phyloP scores from a whole-genome alignment of 2,329 filamentous ascomycete genomes.

The Botrytis porri region DNA sequence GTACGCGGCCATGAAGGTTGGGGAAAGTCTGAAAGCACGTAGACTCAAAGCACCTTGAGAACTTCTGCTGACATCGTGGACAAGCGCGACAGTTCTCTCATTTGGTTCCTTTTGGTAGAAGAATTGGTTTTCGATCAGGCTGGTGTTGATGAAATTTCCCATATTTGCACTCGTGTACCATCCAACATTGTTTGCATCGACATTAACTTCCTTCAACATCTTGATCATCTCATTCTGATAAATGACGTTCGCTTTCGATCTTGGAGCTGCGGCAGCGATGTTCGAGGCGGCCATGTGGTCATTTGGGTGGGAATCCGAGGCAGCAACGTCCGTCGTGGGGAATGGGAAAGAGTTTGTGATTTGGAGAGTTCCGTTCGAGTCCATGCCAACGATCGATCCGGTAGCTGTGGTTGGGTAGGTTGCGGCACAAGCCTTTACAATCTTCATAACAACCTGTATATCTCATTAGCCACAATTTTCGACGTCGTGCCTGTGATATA shows the following conservation, averaged over 20 bases:
- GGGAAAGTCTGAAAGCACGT: slow-evolving; percentile 86
- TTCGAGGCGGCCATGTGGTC: slow-evolving; percentile 62
- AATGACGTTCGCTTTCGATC: slow-evolving; percentile 80
- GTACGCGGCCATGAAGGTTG: slow-evolving; percentile 82
- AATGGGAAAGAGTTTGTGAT: slow-evolving; percentile 96
- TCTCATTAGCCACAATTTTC: slow-evolving; percentile 31
- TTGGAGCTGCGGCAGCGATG: slow-evolving; percentile 80
- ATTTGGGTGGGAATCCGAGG: slow-evolving; percentile 69
- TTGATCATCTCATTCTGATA: slow-evolving; percentile 98
- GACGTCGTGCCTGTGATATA: slow-evolving; percentile 37
- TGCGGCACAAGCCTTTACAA: slow-evolving; percentile 90
- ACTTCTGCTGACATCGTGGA: slow-evolving; percentile 94
- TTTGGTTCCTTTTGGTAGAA: slow-evolving; percentile 94
- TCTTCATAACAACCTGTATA: slow-evolving; percentile 86
- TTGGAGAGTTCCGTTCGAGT: slow-evolving; percentile 75
- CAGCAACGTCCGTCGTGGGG: slow-evolving; percentile 72
- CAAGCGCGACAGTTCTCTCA: slow-evolving; percentile 80
- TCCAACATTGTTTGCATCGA: slow-evolving; percentile 95
- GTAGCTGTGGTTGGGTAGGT: slow-evolving; percentile 86
- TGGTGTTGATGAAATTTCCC: slow-evolving; percentile 95
- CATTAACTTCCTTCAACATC: slow-evolving; percentile 93
- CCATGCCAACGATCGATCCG: slow-evolving; percentile 90
- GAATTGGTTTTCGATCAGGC: slow-evolving; percentile 96
- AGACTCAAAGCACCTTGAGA: slow-evolving; percentile 87
- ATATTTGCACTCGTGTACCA: slow-evolving; percentile 99